These are phyloP conservation scores for Rhizopogon vulgaris DNA, from an alignment of 768 basidiomycete species.

Conservation along the genomic window DNA sequence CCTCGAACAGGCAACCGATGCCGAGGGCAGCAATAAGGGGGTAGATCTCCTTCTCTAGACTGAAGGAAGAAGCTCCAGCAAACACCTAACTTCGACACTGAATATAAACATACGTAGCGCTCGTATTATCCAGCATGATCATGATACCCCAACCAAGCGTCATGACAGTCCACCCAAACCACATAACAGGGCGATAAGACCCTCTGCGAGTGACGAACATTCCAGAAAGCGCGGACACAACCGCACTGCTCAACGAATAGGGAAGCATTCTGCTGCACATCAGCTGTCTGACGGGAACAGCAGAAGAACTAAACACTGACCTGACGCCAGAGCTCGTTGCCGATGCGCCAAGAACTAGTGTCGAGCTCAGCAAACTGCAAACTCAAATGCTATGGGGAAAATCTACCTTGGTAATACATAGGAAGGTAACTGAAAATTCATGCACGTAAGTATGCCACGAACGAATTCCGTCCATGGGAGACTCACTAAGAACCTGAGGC, in stretches of 20 bases:
- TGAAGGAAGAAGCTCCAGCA: constrained; percentile 7
- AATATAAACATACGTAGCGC: constrained; percentile 18
- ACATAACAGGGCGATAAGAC: constrained; percentile 27
- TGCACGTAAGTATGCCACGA: constrained; percentile 1
- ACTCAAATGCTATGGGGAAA: neutral
- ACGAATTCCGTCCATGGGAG: neutral
- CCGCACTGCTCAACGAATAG: constrained; percentile 21
- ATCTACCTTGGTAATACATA: constrained; percentile 32
- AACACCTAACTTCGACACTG: neutral
- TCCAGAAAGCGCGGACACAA: constrained; percentile 17
- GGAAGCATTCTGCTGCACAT: constrained; percentile 28
- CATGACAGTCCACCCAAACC: constrained; percentile 24
- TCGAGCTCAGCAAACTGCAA: neutral
- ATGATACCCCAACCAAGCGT: constrained; percentile 30
- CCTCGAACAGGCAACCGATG: constrained; percentile 30
- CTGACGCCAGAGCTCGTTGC: constrained; percentile 28
- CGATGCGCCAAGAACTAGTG: constrained; percentile 29
- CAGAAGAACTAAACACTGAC: constrained; percentile 8
- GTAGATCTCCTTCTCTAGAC: constrained; percentile 25
- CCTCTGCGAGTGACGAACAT: constrained; percentile 19
- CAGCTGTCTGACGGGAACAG: neutral
- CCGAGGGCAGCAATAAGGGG: constrained; percentile 28
- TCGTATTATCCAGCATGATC: constrained; percentile 29
- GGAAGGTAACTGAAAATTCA: constrained; percentile 27
- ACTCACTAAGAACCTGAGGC: constrained; percentile 21